Evolutionary conservation across 106 monocot species (phyloP).

Genomic region (Dendrobium catenatum): DNA sequence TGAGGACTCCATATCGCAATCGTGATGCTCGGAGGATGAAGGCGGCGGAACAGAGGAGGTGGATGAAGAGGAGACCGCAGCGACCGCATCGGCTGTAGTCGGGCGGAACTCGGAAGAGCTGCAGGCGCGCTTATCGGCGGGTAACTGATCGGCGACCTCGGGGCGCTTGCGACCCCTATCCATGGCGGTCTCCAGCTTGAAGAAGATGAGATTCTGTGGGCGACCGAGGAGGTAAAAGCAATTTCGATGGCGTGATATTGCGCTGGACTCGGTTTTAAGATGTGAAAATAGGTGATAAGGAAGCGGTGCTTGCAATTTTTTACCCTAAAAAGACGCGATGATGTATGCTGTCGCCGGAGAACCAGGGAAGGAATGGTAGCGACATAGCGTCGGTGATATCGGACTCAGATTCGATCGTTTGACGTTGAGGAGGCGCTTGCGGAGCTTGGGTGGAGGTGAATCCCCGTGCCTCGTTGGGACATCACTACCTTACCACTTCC

Average conservation of each 20-base stretch:
- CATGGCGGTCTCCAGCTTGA: conserved; percentile 19
- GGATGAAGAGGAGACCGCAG: not conserved
- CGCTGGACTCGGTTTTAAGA: not conserved
- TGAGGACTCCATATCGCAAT: conserved; percentile 22
- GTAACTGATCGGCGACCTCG: conserved; percentile 23
- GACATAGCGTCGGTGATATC: not conserved
- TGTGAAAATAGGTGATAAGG: not conserved
- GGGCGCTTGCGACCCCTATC: conserved; percentile 39
- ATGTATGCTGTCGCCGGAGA: not conserved
- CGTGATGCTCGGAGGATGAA: conserved; percentile 8
- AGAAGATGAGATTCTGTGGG: not conserved
- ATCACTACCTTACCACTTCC: too few relatives aligned
- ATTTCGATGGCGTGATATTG: not conserved
- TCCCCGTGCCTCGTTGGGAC: not conserved
- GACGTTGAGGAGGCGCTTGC: not conserved
- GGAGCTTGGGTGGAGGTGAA: not conserved
- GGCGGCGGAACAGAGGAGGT: not conserved
- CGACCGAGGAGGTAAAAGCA: too few relatives aligned
- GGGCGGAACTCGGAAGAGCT: conserved; percentile 19
- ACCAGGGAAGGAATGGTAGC: not conserved
- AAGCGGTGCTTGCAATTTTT: not conserved
- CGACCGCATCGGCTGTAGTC: not conserved
- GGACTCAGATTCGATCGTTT: not conserved
- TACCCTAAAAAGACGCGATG: not conserved
- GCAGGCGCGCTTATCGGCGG: conserved; percentile 38